These are phyloP conservation scores for Eucalyptus shirleyi DNA, from an alignment of 345 rosid genomes.

Conservation along the genomic window DNA sequence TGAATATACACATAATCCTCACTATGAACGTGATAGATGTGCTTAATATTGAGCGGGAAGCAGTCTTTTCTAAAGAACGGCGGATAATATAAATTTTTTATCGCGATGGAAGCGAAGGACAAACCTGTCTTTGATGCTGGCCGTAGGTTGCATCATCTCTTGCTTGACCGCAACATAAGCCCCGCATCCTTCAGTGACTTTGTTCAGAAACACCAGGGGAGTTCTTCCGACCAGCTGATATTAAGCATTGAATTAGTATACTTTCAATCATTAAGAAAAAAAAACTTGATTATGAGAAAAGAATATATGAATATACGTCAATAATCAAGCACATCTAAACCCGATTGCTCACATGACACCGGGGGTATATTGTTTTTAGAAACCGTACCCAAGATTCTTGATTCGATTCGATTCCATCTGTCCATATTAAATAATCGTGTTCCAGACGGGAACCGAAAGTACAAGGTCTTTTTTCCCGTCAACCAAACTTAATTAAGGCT, in stretches of 20 bases:
- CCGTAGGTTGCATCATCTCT: constrained; percentile 90
- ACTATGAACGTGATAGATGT: background rate
- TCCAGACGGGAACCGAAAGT: background rate
- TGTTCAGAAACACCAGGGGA: constrained; percentile 76
- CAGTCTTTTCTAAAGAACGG: background rate
- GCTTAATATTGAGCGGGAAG: background rate
- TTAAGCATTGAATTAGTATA: background rate
- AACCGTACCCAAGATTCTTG: background rate
- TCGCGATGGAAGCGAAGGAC: background rate
- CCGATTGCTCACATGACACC: background rate
- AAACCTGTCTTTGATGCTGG: constrained; percentile 93
- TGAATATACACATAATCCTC: background rate
- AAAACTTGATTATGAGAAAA: background rate
- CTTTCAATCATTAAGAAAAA: background rate
- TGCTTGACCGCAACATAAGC: constrained; percentile 87
- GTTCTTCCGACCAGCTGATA: constrained; percentile 74
- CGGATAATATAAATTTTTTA: background rate
- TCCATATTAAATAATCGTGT: background rate
- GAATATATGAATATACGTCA: background rate
- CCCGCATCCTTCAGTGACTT: constrained; percentile 82
- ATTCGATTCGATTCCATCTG: background rate
- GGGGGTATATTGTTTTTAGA: background rate
- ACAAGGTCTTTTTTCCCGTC: background rate
- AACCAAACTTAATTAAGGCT: background rate
- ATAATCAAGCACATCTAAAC: background rate